phyloP scores from a whole-genome alignment of 768 basidiomycete genomes.

The Tulasnella calospora region DNA sequence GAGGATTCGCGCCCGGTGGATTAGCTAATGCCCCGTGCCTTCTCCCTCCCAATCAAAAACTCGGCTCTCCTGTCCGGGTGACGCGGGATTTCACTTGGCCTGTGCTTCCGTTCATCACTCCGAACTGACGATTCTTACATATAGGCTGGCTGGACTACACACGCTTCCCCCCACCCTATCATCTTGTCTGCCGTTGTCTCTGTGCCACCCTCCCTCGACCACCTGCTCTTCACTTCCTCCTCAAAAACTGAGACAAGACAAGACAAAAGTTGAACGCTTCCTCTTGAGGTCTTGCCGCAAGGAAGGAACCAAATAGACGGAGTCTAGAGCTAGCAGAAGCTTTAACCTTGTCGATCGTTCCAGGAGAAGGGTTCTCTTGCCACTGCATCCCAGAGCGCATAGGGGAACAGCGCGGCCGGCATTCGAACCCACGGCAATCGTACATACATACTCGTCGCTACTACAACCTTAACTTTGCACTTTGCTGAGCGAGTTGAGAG shows the following conservation, averaged over 20 bases:
- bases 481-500: too few species aligned
- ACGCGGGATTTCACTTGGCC: neutral
- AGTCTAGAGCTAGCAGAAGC: neutral
- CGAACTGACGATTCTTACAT: neutral
- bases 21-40: neutral
- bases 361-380: neutral
- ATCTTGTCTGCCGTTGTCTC: slow-evolving; percentile 1
- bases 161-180: neutral
- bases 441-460: too few species aligned
- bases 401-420: neutral
- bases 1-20: neutral
- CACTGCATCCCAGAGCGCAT: neutral
- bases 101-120: neutral
- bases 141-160: neutral
- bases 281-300: neutral
- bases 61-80: neutral
- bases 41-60: neutral
- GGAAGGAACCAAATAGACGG: neutral
- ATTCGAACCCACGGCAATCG: neutral
- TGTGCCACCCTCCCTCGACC: neutral
- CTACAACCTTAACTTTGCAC: neutral
- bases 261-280: neutral
- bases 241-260: neutral
- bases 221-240: neutral
- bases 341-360: neutral